A percentile compares a stretch with the other conserved stretches of the same genome.
Conservation (phyloP, 805 yeast species). For the Metschnikowia picachoensis region DNA sequence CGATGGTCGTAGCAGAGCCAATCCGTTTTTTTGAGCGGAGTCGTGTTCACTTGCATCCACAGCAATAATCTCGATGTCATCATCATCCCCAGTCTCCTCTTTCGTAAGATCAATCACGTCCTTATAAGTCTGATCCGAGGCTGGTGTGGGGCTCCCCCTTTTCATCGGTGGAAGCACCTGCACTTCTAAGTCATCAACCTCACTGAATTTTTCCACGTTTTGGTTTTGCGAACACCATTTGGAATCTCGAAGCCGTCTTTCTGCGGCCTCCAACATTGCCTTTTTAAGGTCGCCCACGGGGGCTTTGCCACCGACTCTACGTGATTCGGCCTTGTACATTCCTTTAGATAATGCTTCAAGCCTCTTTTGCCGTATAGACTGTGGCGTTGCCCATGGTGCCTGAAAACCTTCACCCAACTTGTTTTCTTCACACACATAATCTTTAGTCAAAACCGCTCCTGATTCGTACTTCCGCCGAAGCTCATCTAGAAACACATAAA, state of each 20-base stretch:
- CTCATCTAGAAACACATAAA: constrained; percentile 63
- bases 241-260: constrained; percentile 51
- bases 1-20: constrained; percentile 2
- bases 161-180: constrained; percentile 22
- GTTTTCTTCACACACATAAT: constrained; percentile 47
- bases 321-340: constrained; percentile 39
- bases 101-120: constrained; percentile 16
- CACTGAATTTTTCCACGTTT: constrained; percentile 16
- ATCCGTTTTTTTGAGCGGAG: not conserved
- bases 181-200: constrained; percentile 37
- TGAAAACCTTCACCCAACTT: constrained; percentile 37
- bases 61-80: constrained; percentile 14
- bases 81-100: constrained; percentile 13
- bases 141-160: not conserved
- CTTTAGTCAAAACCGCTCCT: constrained; percentile 42
- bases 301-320: constrained; percentile 27
- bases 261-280: constrained; percentile 58
- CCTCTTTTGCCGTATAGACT: constrained; percentile 33
- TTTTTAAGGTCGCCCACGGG: constrained; percentile 31
- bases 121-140: not conserved
- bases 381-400: constrained; percentile 12
- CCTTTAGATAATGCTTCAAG: constrained; percentile 37
- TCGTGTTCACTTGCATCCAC: constrained; percentile 12
- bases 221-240: constrained; percentile 40
- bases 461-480: constrained; percentile 49